These are phyloP conservation scores for Colletotrichum sp. DNA, from an alignment of 2,329 filamentous ascomycete genomes.

Conservation along the genomic window DNA sequence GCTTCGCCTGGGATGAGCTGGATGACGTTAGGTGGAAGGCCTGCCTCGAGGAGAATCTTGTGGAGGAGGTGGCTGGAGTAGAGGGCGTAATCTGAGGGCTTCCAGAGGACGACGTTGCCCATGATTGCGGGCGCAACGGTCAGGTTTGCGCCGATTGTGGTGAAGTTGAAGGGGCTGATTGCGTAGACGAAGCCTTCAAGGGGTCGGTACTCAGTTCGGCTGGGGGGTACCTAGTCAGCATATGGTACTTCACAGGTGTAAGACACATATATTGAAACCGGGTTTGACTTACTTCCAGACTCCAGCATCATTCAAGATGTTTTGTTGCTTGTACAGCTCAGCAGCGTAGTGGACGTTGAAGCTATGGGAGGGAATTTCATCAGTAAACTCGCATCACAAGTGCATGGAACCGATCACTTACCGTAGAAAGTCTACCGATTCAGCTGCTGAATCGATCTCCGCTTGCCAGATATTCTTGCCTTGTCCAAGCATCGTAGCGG, in stretches of 20 bases:
- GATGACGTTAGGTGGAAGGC: constrained; percentile 86
- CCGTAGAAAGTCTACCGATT: constrained; percentile 88
- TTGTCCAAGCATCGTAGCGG: constrained; percentile 92
- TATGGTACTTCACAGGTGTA: background rate
- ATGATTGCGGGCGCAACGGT: constrained; percentile 83
- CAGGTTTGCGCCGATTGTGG: constrained; percentile 89
- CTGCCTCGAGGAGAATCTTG: constrained; percentile 88
- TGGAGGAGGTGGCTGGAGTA: constrained; percentile 92
- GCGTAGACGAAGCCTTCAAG: constrained; percentile 98
- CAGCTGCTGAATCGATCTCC: constrained; percentile 95
- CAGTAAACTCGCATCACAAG: background rate
- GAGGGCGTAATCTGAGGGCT: constrained; percentile 86
- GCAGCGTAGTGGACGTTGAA: constrained; percentile 96
- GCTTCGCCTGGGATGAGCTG: constrained; percentile 93
- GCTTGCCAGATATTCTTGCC: constrained; percentile 99
- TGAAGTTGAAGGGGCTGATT: constrained; percentile 96
- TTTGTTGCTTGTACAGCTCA: constrained; percentile 88
- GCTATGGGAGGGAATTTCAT: background rate
- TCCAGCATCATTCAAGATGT: constrained; percentile 79
- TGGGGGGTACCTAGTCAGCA: fast-evolving
- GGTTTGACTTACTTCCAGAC: constrained; percentile 71
- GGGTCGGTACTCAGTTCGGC: constrained; percentile 83
- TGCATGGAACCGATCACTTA: background rate
- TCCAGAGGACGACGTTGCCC: constrained; percentile 96
- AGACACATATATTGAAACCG: background rate